These are phyloP conservation scores for Tulasnella sp. DNA, from an alignment of 768 basidiomycete genomes.

Conservation along the genomic window DNA sequence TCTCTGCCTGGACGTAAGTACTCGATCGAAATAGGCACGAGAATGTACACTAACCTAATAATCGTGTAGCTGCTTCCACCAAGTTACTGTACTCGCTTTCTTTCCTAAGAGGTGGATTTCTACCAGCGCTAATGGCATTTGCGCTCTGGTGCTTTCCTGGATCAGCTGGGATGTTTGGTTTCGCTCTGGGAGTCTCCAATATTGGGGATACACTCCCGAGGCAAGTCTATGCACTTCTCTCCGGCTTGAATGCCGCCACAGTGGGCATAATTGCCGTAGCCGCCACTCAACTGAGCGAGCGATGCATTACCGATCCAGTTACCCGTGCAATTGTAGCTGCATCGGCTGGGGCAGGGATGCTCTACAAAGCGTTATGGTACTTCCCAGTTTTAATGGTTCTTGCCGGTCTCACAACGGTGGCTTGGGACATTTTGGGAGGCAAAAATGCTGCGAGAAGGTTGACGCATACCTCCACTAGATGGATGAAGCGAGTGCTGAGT, in stretches of 20 bases:
- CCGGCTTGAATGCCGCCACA: constrained; percentile 41
- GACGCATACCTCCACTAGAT: not conserved
- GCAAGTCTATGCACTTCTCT: constrained; percentile 38
- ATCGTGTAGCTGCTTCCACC: not conserved
- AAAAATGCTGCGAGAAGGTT: not conserved
- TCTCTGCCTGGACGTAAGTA: constrained; percentile 31
- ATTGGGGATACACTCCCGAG: constrained; percentile 34
- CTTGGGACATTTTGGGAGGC: constrained; percentile 27
- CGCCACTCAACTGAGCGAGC: constrained; percentile 34
- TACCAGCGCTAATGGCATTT: constrained; percentile 11
- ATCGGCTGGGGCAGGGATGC: constrained; percentile 36
- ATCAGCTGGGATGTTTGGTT: constrained; percentile 35
- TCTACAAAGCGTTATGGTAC: constrained; percentile 42
- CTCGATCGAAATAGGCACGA: not conserved
- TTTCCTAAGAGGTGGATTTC: constrained; percentile 3
- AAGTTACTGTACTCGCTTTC: not conserved
- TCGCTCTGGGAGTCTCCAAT: constrained; percentile 33
- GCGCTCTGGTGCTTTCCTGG: constrained; percentile 29
- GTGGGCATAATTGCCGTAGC: constrained; percentile 43
- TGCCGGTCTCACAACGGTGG: constrained; percentile 30
- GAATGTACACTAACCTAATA: not conserved
- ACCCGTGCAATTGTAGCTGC: constrained; percentile 33
- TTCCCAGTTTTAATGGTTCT: constrained; percentile 35
- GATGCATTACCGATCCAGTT: constrained; percentile 35
- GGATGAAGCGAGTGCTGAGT: constrained; percentile 3